phyloP scores from a whole-genome alignment of 306 rosid genomes.

The Casuarina cunninghamiana region DNA sequence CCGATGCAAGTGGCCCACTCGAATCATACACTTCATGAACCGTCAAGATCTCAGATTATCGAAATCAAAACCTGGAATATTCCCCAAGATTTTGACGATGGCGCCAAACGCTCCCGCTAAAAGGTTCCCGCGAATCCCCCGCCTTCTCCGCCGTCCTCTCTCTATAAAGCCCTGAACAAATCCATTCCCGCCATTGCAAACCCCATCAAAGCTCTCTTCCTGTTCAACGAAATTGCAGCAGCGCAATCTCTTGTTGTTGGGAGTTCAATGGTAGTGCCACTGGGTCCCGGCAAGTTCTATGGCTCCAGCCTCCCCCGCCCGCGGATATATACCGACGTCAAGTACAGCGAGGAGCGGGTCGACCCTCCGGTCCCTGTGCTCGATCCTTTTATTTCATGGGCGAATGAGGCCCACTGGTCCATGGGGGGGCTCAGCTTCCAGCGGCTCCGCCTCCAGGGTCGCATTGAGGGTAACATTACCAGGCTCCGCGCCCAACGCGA shows the following conservation, averaged over 20 bases:
- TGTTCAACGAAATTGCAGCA: background rate
- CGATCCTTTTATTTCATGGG: slow-evolving; percentile 70
- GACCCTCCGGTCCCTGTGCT: slow-evolving; percentile 62
- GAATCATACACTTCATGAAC: too few species aligned
- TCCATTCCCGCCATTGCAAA: background rate
- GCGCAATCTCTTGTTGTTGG: too few species aligned
- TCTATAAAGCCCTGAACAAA: slow-evolving; percentile 14
- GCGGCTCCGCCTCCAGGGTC: slow-evolving; percentile 79
- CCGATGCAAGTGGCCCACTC: too few species aligned
- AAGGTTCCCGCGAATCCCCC: slow-evolving; percentile 29
- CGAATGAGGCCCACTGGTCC: slow-evolving; percentile 93
- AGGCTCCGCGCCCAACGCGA: slow-evolving; percentile 64
- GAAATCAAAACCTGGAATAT: background rate
- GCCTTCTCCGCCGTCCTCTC: background rate
- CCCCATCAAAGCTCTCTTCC: background rate
- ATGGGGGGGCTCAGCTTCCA: slow-evolving; percentile 84
- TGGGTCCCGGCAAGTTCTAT: slow-evolving; percentile 77
- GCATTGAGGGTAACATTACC: slow-evolving; percentile 68
- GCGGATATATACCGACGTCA: slow-evolving; percentile 67
- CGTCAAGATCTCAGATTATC: background rate
- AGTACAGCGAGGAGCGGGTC: slow-evolving; percentile 58
- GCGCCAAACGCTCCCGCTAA: slow-evolving; percentile 54
- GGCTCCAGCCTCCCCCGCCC: slow-evolving; percentile 93
- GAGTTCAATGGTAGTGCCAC: slow-evolving; percentile 54
- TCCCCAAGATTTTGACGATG: background rate